phyloP scores from a whole-genome alignment of 2,329 filamentous ascomycete genomes.

The Pseudogymnoascus sp. region DNA sequence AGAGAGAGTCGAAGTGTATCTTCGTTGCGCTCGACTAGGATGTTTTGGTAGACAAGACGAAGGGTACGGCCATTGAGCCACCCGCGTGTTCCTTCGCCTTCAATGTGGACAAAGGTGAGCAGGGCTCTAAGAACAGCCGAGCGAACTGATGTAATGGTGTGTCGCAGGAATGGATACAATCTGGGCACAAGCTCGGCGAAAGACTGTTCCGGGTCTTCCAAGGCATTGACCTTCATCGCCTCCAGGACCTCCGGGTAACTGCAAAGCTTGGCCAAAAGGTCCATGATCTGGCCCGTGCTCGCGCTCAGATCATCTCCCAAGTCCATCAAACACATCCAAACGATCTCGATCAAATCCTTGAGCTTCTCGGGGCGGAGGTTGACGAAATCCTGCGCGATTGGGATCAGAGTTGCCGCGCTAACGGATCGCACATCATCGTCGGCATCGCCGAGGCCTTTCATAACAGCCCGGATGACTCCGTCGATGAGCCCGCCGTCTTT shows the following conservation, averaged over 20 bases:
- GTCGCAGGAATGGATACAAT: conserved; percentile 89
- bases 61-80: conserved; percentile 91
- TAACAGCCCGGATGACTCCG: conserved; percentile 83
- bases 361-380: conserved; percentile 71
- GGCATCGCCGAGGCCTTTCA: conserved; percentile 83
- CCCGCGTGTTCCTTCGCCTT: conserved; percentile 68
- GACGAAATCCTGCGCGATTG: conserved; percentile 92
- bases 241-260: conserved; percentile 87
- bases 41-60: conserved; percentile 86
- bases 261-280: conserved; percentile 89
- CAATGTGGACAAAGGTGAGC: conserved; percentile 84
- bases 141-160: conserved; percentile 93
- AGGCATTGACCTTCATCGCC: conserved; percentile 87
- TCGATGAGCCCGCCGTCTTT: conserved; percentile 82
- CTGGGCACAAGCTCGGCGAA: conserved; percentile 89
- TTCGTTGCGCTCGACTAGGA: conserved; percentile 85
- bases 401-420: conserved; percentile 93
- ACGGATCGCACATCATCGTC: conserved; percentile 97
- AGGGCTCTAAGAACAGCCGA: conserved; percentile 88
- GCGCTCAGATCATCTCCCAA: conserved; percentile 95
- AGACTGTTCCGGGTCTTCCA: conserved; percentile 74
- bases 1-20: conserved; percentile 75
- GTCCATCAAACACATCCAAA: conserved; percentile 95
- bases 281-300: conserved; percentile 97
- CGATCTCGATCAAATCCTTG: conserved; percentile 79